Percentiles rank a stretch among this genome's conserved stretches.
Evolutionary conservation across 2,329 filamentous ascomycete genomes (phyloP).

Genomic region (Hymenoscyphus linearis): DNA sequence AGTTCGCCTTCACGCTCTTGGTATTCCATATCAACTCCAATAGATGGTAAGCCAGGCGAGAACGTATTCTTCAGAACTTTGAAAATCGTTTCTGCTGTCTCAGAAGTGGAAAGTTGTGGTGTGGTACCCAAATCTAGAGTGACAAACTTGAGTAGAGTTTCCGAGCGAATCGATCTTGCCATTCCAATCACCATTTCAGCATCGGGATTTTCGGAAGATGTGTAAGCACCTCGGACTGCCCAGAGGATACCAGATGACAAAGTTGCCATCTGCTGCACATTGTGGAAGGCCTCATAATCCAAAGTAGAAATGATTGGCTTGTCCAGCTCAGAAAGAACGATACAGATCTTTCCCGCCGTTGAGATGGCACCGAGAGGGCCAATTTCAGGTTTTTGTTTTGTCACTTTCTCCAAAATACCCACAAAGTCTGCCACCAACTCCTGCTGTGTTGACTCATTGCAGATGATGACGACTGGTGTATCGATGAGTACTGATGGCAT

Average conservation of each 20-base stretch:
- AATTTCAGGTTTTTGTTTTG: constrained; percentile 32
- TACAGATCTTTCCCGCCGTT: constrained; percentile 31
- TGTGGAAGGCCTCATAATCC: constrained; percentile 35
- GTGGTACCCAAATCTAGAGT: constrained; percentile 22
- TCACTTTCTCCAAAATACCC: constrained; percentile 31
- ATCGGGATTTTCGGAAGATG: constrained; percentile 25
- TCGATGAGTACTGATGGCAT: background rate
- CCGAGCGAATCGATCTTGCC: constrained; percentile 26
- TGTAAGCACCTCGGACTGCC: constrained; percentile 41
- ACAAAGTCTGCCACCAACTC: constrained; percentile 33
- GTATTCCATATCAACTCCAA: constrained; percentile 23
- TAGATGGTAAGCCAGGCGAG: background rate
- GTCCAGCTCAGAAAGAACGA: constrained; percentile 44
- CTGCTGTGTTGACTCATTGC: constrained; percentile 33
- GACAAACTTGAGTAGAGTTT: constrained; percentile 24
- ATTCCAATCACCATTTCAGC: constrained; percentile 26
- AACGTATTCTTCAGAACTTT: constrained; percentile 21
- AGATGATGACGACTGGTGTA: constrained; percentile 36
- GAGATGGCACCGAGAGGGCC: constrained; percentile 31
- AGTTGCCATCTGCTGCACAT: constrained; percentile 38
- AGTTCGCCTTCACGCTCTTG: constrained; percentile 27
- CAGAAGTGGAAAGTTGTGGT: constrained; percentile 33
- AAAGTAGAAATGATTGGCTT: constrained; percentile 37
- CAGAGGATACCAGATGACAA: constrained; percentile 40
- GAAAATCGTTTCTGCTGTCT: constrained; percentile 13